Evolutionary conservation across 2,329 filamentous ascomycete species (phyloP), one percentile per base, ranked within the genome.

Genomic region (Parasarocladium wereldwijsianum): DNA sequence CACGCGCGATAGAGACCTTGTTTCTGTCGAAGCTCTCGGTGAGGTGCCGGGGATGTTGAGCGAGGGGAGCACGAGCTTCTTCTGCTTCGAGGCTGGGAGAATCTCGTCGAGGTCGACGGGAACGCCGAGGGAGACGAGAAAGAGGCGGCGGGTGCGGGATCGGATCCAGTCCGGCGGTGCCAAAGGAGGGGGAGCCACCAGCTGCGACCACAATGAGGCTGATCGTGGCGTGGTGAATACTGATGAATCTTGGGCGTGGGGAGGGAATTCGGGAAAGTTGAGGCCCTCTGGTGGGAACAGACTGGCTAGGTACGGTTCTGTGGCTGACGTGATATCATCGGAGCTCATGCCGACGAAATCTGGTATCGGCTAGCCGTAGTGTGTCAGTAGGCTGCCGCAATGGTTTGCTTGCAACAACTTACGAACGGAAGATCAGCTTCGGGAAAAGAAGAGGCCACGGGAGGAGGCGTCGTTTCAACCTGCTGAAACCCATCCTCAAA

Each of bases 101-200:
- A 98, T 96, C 58, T 98, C 90, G 53, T 98, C 90, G 0, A 98
- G 66, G 45, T 98, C 90, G 25, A 98, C 84, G 2, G 90, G 90
- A 0, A 98, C 90, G 12, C 90, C 90, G 0, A 98, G 70, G 2
- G 86, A 94, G 32, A 98, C 86, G 24, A 98, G 73, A 51, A 98
- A 98, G 16, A 98, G 70, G 17, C 90, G 81, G 31, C 90, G 76
- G 43, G 93, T 98, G 30, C 86, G 82, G 31, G 85, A 93, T 39
- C 90, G 83, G 35, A 94, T 92, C 90, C 90, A 98, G 53, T 98
- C 90, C 1, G 90, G 87, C 5, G 90, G 90, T 45, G 93, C 85
- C 21, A 98, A 70, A 3, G 90, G 86, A 2, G 90, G 90, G 13
- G 90, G 87, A 3, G 87, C 87, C 17, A 94, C 84, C 4, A 98